Evolutionary conservation across 768 basidiomycete species (phyloP), one percentile per base, ranked within the genome.

Genomic region (Termitomyces sp.): DNA sequence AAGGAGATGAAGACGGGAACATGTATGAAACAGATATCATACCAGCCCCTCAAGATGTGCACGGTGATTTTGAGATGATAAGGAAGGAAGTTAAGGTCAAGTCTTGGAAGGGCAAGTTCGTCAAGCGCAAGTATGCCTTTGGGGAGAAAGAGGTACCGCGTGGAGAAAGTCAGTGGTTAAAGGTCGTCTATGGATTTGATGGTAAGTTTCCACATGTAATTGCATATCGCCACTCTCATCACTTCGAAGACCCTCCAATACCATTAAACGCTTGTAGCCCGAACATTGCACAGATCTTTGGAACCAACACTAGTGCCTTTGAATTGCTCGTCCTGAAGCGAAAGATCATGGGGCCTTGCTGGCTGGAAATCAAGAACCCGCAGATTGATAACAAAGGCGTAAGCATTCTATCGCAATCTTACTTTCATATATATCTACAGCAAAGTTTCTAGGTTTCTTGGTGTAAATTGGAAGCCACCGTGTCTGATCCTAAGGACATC

Each of bases 261-360:
- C 89, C 92, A 0, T 74, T 76, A 58, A 84, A 82, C 32, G 81
- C 87, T 3, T 82, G 81, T 38, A 93, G 91, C 44, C 85, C 90
- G 9, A 95, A 91, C 48, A 95, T 98, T 66, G 78, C 84, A 32
- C 84, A 82, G 53, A 86, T 98, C 11, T 89, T 98, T 61, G 97
- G 97, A 12, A 89, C 95, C 3, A 94, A 85, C 60, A 96, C 94
- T 5, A 91, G 76, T 50, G 89, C 96, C 0, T 99, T 99, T 62
- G 97, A 98, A 67, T 74, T 93, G 10, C 81, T 99, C 18, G 95
- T 94, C 2, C 62, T 98, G 43, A 98, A 98, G 70, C 85, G 94
- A 31, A 97, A 95, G 73, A 97, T 98, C 54, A 98, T 98, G 94
- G 97, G 97, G 0, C 95, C 97, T 0, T 98, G 97, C 66, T 99